A percentile compares a stretch with the other conserved stretches of the same genome.
These are phyloP conservation scores for Flaveria trinervia DNA, from an alignment of 129 eudicot species.

Conservation along the genomic window DNA sequence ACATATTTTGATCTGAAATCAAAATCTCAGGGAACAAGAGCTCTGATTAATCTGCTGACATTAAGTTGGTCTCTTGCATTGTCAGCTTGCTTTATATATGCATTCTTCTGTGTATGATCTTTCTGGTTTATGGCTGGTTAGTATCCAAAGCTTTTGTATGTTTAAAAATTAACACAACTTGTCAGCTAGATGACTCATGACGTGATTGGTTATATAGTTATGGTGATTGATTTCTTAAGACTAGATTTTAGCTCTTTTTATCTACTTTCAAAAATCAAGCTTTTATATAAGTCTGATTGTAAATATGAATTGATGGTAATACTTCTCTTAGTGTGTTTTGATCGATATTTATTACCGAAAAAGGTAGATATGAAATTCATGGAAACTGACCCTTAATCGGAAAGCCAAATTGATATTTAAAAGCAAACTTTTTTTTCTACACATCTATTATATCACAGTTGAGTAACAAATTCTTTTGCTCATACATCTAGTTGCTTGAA, in stretches of 20 bases:
- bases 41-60: conserved; percentile 59
- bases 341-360: neutral
- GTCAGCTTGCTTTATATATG: conserved; percentile 62
- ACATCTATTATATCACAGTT: conserved; percentile 8
- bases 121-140: conserved; percentile 62
- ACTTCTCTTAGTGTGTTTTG: neutral
- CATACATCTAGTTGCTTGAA: conserved; percentile 16
- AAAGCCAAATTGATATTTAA: neutral
- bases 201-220: conserved; percentile 5
- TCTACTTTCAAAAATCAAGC: conserved; percentile 5
- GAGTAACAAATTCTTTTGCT: neutral
- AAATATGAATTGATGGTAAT: neutral
- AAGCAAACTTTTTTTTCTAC: neutral
- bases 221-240: neutral
- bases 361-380: neutral
- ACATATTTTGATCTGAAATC: conserved; percentile 12
- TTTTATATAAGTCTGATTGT: neutral
- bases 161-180: neutral
- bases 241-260: conserved; percentile 11
- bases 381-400: neutral
- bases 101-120: conserved; percentile 54
- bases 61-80: conserved; percentile 77
- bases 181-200: neutral
- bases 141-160: conserved; percentile 29
- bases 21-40: conserved; percentile 63